A percentile compares a stretch with the other conserved stretches of the same genome.
These are phyloP conservation scores for Aspergillus funiculosus DNA, from an alignment of 495 filamentous ascomycete genomes.

Conservation along the genomic window DNA sequence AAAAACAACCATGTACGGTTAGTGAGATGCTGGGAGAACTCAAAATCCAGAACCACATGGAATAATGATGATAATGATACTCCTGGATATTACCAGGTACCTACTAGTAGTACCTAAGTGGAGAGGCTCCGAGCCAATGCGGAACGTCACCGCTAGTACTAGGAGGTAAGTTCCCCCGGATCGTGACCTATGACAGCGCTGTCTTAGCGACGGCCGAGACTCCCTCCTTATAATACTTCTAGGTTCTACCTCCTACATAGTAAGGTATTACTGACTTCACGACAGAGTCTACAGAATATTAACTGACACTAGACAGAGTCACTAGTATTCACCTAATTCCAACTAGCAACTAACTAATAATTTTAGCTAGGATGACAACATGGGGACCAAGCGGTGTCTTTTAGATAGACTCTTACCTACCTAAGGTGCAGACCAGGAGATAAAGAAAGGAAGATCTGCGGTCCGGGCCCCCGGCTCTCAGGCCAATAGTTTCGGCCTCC, in stretches of 20 bases:
- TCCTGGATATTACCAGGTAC: background rate
- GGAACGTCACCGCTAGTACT: background rate
- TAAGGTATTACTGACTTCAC: no score
- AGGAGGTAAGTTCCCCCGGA: background rate
- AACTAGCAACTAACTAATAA: no score
- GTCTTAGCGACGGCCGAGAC: background rate
- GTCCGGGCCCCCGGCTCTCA: constrained; percentile 4
- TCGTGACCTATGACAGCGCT: background rate
- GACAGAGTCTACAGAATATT: no score
- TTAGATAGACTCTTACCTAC: no score
- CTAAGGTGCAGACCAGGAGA: background rate
- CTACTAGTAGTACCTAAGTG: background rate
- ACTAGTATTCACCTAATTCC: no score
- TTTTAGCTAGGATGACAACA: constrained; percentile 8
- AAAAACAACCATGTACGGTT: no score
- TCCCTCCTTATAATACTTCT: no score
- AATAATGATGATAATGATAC: no score
- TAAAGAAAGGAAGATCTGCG: constrained; percentile 10
- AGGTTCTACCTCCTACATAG: no score
- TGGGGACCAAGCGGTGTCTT: constrained; percentile 12
- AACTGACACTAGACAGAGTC: no score
- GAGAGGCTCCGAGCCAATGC: background rate
- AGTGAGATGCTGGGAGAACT: no score
- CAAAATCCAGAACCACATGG: no score
- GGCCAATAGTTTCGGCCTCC: constrained; percentile 13